Evolutionary conservation across 768 basidiomycete genomes (phyloP), one percentile per base, ranked within the genome.

Genomic region (Xerocomus potaroensis): DNA sequence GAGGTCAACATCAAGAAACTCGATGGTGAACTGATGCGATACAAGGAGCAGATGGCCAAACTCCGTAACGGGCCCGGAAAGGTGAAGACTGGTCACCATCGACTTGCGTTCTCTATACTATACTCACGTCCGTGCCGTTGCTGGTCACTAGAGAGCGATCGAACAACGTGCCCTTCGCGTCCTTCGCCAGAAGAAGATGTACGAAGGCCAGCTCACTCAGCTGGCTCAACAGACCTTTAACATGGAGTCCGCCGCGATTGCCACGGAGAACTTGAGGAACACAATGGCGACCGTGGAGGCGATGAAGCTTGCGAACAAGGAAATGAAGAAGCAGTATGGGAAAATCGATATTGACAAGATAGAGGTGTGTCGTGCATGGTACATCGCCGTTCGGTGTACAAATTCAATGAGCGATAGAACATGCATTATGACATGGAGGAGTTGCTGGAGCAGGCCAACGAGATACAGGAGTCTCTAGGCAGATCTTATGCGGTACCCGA

Each of bases 371-470:
- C 18, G 14, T 40, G 38, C 8, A 26, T 34, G 11, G 10, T 29
- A 3, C 30, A 3, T 33, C 16, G 9, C 8, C 21, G 10, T 26
- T 9, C 5, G 10, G 19, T 12, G 9, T 31, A 16, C 31, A 35
- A 6, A 49, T 23, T 32, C n/a, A 38, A 12, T 23, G 42, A 27
- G 19, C n/a, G 43, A 26, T 61, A 97, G 94, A 84, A 74, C 58
- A 91, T 97, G 61, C 95, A 99, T 64, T 91, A 87, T 64, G 95
- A 99, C 49, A 97, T 99, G 94, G 93, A 96, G 60, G 96, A 98
- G 48, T 65, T 98, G 51, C 71, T 99, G 48, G 96, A 98, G 60
- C 92, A 96, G 64, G 90, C 93, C 9, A 98, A 97, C 60, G 96
- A 99, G 66, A 91, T 99, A 49, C 95, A 98, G 61, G 96, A 98